A percentile compares a stretch with the other conserved stretches of the same genome.
Evolutionary conservation across 1,284 basidiomycete genomes (phyloP).

Genomic region (Malassezia restricta): DNA sequence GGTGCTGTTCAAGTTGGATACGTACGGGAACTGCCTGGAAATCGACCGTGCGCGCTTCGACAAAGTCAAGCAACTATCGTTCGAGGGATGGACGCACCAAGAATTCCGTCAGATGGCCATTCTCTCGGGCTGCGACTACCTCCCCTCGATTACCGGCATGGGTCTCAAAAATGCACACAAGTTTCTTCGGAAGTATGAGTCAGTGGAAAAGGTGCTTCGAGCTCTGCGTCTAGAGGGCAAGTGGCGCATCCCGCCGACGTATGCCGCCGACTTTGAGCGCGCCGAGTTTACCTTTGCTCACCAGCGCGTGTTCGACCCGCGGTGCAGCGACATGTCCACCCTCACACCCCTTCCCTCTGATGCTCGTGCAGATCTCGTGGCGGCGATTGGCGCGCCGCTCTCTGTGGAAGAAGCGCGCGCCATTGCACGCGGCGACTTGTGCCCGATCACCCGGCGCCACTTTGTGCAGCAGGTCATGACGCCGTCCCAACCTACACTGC

Average conservation of each 20-base stretch:
- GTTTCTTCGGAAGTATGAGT: constrained; percentile 70
- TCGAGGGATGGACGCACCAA: constrained; percentile 73
- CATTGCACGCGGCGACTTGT: constrained; percentile 63
- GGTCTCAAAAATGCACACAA: constrained; percentile 72
- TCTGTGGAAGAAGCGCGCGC: constrained; percentile 48
- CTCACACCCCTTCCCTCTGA: constrained; percentile 33
- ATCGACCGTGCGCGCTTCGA: constrained; percentile 70
- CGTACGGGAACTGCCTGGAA: constrained; percentile 58
- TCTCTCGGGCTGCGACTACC: constrained; percentile 91
- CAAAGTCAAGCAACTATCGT: constrained; percentile 60
- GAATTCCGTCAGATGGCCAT: constrained; percentile 94
- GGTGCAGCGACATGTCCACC: constrained; percentile 20
- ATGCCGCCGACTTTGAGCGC: constrained; percentile 53
- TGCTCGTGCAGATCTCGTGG: constrained; percentile 20
- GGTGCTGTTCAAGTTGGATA: constrained; percentile 48
- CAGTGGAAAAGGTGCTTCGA: constrained; percentile 72
- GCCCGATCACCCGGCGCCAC: constrained; percentile 61
- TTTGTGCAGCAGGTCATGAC: not conserved
- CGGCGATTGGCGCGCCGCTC: constrained; percentile 34
- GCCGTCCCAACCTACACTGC: constrained; percentile 6
- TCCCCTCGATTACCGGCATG: constrained; percentile 46
- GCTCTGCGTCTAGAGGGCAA: constrained; percentile 71
- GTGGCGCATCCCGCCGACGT: constrained; percentile 60
- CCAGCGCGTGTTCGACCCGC: constrained; percentile 81
- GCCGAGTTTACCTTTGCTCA: constrained; percentile 90